Evolutionary conservation across 1,139 yeast species (phyloP).

Genomic region (Candida buenavistaensis): DNA sequence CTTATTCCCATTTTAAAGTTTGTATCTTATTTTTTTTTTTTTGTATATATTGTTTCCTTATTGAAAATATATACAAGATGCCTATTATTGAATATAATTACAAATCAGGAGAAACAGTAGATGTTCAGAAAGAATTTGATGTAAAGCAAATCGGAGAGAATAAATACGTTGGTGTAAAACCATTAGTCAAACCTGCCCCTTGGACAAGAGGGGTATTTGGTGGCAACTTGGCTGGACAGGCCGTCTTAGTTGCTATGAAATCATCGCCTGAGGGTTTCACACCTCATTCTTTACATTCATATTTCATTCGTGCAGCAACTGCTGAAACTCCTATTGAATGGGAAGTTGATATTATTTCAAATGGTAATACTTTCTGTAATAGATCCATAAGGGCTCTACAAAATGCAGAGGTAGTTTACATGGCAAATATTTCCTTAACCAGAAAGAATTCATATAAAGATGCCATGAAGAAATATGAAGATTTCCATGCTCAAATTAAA

Average conservation of each 20-base stretch:
- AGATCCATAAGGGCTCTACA: slow-evolving; percentile 60
- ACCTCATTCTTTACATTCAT: slow-evolving; percentile 41
- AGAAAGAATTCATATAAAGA: slow-evolving; percentile 28
- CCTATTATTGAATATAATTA: slow-evolving; percentile 11
- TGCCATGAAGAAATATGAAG: slow-evolving; percentile 25
- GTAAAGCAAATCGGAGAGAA: slow-evolving; percentile 20
- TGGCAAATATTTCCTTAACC: slow-evolving; percentile 55
- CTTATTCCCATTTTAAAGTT: no score
- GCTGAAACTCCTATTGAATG: slow-evolving; percentile 27
- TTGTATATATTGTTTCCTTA: no score
- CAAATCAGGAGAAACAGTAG: slow-evolving; percentile 13
- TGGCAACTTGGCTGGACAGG: slow-evolving; percentile 39
- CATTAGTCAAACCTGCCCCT: slow-evolving; percentile 27
- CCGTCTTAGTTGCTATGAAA: slow-evolving; percentile 32
- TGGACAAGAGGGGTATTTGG: slow-evolving; percentile 34
- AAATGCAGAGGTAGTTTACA: slow-evolving; percentile 48
- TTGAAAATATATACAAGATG: no score
- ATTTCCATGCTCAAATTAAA: slow-evolving; percentile 18
- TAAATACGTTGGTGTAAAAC: slow-evolving; percentile 23
- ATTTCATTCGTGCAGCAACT: slow-evolving; percentile 28
- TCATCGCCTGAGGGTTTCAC: slow-evolving; percentile 28
- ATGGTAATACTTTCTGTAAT: slow-evolving; percentile 63
- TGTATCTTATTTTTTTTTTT: no score
- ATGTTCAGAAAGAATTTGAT: slow-evolving; percentile 21
- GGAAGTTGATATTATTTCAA: slow-evolving; percentile 35